Evolutionary conservation across 257 asterid species (phyloP).

Genomic region (Eucommia ulmoides): DNA sequence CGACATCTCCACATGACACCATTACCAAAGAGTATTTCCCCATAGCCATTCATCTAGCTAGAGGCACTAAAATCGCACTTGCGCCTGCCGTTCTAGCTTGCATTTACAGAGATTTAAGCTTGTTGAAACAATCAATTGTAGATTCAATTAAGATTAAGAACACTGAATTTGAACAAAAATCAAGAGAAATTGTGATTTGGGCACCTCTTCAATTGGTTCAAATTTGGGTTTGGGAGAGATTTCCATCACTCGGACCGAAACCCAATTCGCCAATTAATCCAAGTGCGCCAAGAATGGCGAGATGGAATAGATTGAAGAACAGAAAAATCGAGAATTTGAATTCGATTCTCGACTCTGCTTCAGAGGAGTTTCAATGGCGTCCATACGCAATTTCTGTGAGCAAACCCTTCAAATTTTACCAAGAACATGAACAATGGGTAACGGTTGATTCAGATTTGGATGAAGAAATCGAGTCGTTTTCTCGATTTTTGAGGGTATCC

Average conservation of each 20-base stretch:
- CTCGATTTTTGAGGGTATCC: conserved; percentile 16
- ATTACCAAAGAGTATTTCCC: conserved; percentile 6
- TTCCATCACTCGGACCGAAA: neutral
- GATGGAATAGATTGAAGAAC: neutral
- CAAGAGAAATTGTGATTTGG: conserved; percentile 5
- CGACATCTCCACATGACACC: neutral
- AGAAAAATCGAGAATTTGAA: neutral
- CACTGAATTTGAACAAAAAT: neutral
- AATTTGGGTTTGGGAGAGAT: conserved; percentile 6
- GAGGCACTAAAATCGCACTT: conserved; percentile 16
- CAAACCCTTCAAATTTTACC: neutral
- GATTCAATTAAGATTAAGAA: neutral
- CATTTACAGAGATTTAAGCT: conserved; percentile 10
- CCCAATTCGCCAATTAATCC: neutral
- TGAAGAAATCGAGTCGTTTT: conserved; percentile 13
- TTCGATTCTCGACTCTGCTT: neutral
- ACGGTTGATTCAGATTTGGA: conserved; percentile 1
- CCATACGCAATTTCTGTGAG: conserved; percentile 15
- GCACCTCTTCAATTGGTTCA: conserved; percentile 8
- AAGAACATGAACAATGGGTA: conserved; percentile 12
- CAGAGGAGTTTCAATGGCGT: conserved; percentile 16
- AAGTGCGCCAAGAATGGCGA: neutral
- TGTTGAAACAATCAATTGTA: conserved; percentile 8
- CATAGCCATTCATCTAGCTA: conserved; percentile 16
- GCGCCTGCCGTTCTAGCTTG: conserved; percentile 26